Evolutionary conservation across 2,329 filamentous ascomycete genomes (phyloP).

Genomic region (Penicillium olsonii): DNA sequence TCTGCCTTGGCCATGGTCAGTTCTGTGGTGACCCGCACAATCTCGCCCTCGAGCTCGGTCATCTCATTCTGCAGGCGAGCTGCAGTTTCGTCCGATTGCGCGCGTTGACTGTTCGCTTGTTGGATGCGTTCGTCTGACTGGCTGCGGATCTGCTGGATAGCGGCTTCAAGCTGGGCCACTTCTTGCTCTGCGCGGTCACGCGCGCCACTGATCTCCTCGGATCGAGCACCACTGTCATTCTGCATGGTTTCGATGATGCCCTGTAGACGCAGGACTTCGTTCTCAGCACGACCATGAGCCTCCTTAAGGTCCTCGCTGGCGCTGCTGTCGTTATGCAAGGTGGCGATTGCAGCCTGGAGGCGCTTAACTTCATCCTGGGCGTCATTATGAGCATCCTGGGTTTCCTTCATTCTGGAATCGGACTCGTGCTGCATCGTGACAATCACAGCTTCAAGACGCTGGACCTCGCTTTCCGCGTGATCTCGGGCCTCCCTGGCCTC

Average conservation of each 20-base stretch:
- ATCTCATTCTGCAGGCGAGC: conserved; percentile 51
- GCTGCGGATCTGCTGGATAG: conserved; percentile 34
- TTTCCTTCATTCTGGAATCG: neutral
- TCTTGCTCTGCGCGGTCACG: conserved; percentile 31
- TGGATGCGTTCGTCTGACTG: conserved; percentile 34
- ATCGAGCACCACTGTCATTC: conserved; percentile 21
- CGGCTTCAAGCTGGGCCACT: conserved; percentile 29
- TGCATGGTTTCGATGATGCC: conserved; percentile 16
- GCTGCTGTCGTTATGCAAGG: neutral
- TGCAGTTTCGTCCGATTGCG: conserved; percentile 39
- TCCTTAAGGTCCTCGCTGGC: conserved; percentile 19
- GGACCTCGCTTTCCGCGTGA: conserved; percentile 26
- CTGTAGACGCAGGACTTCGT: conserved; percentile 29
- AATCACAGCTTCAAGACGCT: conserved; percentile 26
- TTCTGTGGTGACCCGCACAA: conserved; percentile 70
- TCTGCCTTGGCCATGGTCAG: conserved; percentile 89
- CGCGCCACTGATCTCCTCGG: conserved; percentile 26
- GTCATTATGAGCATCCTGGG: neutral
- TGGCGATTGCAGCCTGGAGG: neutral
- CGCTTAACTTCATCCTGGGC: conserved; percentile 7
- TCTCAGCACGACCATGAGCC: conserved; percentile 23
- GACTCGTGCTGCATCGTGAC: neutral
- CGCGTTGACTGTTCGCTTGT: conserved; percentile 20
- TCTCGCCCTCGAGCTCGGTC: conserved; percentile 60
- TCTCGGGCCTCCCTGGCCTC: conserved; percentile 19